Evolutionary conservation across 345 rosid species (phyloP), one percentile per base, ranked within the genome.

Genomic region (Crucihimalaya himalaica): DNA sequence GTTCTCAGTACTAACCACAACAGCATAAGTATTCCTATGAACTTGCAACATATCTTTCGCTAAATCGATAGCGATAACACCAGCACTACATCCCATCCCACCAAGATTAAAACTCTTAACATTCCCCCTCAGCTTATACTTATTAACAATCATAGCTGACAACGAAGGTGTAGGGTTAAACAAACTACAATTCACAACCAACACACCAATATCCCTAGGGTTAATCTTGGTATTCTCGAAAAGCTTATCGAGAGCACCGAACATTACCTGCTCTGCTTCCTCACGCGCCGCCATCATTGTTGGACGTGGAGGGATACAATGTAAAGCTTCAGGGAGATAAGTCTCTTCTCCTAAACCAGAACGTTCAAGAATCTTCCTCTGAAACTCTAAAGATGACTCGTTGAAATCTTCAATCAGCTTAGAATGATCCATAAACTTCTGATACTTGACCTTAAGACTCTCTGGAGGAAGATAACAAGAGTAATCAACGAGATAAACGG

Each of bases 271-370:
- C 74, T 93, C 91, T 2, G 98, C 84, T 79, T 93, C 98, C 66
- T 85, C 88, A 40, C 98, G 85, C 0, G 98, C 97, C 7, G 95
- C 95, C 9, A 71, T 81, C 95, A 89, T 93, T 9, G 98, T 86
- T 2, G 92, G 94, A 34, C 85, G 66, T 0, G 98, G 98, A 2
- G 98, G 98, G 14, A 91, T 63, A 40, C 54, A 77, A 67, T 86
- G 96, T 80, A 94, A 80, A 25, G 93, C 91, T 68, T 91, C 88
- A 11, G 98, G 98, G 27, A 80, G 90, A 61, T 85, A 87, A 4
- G 98, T 94, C 78, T 94, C 98, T 53, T 94, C 96, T 5, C 98
- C 98, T 4, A 94, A 88, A 34, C 98, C 97, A 2, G 97, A 89
- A 37, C 97, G 77, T 57, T 87, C 92, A 19, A 91, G 59, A 53